phyloP scores from a whole-genome alignment of 805 yeast genomes.

The Saturnispora sanitii region DNA sequence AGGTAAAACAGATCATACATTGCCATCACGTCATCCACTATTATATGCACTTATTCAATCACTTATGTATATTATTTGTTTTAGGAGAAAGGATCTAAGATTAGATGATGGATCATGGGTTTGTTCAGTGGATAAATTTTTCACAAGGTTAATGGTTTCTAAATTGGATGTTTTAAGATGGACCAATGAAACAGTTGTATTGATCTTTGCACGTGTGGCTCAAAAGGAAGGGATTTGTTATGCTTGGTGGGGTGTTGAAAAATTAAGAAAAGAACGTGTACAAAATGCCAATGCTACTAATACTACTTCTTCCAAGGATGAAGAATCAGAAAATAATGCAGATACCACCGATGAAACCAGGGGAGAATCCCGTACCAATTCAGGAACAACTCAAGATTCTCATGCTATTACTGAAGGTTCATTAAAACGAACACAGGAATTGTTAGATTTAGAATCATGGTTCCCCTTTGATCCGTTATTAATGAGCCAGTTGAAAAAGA shows the following conservation, averaged over 20 bases:
- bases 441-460: slow-evolving; percentile 83
- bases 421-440: slow-evolving; percentile 47
- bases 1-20: slow-evolving; percentile 16
- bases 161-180: slow-evolving; percentile 89
- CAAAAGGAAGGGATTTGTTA: slow-evolving; percentile 84
- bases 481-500: slow-evolving; percentile 47
- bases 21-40: slow-evolving; percentile 24
- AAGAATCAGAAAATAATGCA: neutral
- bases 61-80: slow-evolving; percentile 82
- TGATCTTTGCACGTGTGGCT: slow-evolving; percentile 87
- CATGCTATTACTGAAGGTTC: slow-evolving; percentile 10
- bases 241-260: slow-evolving; percentile 88
- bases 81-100: slow-evolving; percentile 54
- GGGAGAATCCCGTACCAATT: no score
- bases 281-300: slow-evolving; percentile 8
- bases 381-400: neutral
- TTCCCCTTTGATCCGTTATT: slow-evolving; percentile 93
- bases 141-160: slow-evolving; percentile 75
- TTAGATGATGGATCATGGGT: slow-evolving; percentile 47
- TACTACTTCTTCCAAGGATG: neutral
- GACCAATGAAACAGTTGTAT: slow-evolving; percentile 88
- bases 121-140: slow-evolving; percentile 71
- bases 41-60: slow-evolving; percentile 91
- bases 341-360: neutral
- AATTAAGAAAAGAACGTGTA: slow-evolving; percentile 65